Percentiles rank a stretch among this genome's conserved stretches.
Evolutionary conservation across 306 rosid species (phyloP).

Genomic region (Vigna reflexopilosa): DNA sequence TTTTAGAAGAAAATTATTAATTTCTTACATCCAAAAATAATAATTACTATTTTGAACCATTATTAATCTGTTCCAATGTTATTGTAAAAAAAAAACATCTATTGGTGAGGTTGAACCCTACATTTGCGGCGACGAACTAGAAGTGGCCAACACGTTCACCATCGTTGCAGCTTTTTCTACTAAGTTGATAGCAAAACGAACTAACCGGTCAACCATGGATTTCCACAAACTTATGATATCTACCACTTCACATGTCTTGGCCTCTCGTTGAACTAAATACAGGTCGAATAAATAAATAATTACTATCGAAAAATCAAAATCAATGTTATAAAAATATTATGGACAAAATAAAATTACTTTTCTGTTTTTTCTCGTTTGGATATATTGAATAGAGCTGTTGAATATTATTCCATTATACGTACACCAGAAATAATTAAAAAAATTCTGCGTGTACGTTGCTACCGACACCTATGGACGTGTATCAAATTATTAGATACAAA

Average conservation of each 20-base stretch:
- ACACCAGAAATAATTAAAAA: background rate
- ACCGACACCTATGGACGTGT: background rate
- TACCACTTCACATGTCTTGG: no score
- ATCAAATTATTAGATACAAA: background rate
- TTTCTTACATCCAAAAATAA: no score
- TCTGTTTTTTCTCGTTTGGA: background rate
- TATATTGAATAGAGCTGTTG: background rate
- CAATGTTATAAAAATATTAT: no score
- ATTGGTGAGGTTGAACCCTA: slow-evolving; percentile 10
- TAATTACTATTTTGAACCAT: no score
- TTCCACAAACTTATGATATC: background rate
- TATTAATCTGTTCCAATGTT: no score
- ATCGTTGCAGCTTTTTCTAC: slow-evolving; percentile 1
- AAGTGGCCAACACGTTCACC: slow-evolving; percentile 14
- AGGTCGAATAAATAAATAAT: no score
- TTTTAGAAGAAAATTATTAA: no score
- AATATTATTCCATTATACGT: background rate
- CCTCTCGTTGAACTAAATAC: no score
- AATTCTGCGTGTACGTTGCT: background rate
- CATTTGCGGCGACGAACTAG: slow-evolving; percentile 32
- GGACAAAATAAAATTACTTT: no score
- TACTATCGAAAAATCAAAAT: no score
- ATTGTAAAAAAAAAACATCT: no score
- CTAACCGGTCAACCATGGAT: background rate
- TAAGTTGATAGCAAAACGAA: background rate